Percentiles rank a stretch among this genome's conserved stretches.
Conservation (phyloP, 2,329 filamentous ascomycete species). For the Lachnellula arida region DNA sequence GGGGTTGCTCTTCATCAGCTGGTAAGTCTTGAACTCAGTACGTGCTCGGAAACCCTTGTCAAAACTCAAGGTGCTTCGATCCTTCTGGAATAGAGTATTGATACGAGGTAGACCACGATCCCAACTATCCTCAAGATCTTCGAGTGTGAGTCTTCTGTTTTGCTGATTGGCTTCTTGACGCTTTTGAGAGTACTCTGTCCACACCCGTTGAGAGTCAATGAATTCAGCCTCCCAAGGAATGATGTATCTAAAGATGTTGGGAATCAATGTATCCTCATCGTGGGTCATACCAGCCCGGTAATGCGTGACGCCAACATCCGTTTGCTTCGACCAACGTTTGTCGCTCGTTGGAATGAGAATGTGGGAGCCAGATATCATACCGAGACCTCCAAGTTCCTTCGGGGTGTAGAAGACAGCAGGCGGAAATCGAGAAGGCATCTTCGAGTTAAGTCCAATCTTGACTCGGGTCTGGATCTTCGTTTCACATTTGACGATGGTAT, state of each 20-base stretch:
- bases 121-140: conserved; percentile 98
- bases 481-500: conserved; percentile 98
- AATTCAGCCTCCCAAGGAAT: conserved; percentile 99
- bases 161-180: conserved; percentile 95
- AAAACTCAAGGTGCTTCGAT: conserved; percentile 92
- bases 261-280: conserved; percentile 94
- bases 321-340: conserved; percentile 98
- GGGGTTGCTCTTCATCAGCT: conserved; percentile 98
- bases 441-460: conserved; percentile 97
- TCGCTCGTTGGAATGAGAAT: conserved; percentile 96
- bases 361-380: conserved; percentile 98
- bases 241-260: conserved; percentile 99
- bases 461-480: conserved; percentile 99
- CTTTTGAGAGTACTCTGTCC: conserved; percentile 99
- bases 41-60: conserved; percentile 96
- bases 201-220: conserved; percentile 96
- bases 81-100: conserved; percentile 98
- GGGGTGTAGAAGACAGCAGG: conserved; percentile 98
- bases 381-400: conserved; percentile 92
- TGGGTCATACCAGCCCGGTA: conserved; percentile 98
- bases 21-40: conserved; percentile 97
- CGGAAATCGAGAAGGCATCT: conserved; percentile 98
- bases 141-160: conserved; percentile 87
- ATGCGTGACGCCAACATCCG: conserved; percentile 93
- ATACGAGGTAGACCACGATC: conserved; percentile 95